phyloP scores from a whole-genome alignment of 192 early-diverging fungal species.

The Entophlyctis luteolus region DNA sequence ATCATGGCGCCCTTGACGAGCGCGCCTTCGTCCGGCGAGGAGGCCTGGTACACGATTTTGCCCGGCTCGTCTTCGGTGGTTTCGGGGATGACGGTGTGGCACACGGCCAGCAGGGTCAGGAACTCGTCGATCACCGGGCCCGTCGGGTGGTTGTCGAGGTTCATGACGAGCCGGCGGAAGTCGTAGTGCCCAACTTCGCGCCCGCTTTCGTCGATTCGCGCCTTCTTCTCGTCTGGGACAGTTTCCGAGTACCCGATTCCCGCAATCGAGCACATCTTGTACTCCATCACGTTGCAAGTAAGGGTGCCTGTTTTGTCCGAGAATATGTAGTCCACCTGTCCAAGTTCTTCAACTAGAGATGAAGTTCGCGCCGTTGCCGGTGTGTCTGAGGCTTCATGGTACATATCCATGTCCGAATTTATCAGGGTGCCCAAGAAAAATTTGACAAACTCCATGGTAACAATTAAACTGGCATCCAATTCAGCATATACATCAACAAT shows the following conservation, averaged over 20 bases:
- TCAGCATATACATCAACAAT: background rate
- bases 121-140: slow-evolving; percentile 80
- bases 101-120: slow-evolving; percentile 81
- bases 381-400: slow-evolving; percentile 88
- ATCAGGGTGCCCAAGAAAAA: slow-evolving; percentile 84
- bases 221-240: slow-evolving; percentile 85
- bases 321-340: slow-evolving; percentile 95
- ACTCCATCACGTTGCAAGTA: slow-evolving; percentile 61
- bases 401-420: slow-evolving; percentile 92
- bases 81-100: slow-evolving; percentile 98
- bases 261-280: slow-evolving; percentile 74
- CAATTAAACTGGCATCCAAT: slow-evolving; percentile 68
- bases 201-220: slow-evolving; percentile 59
- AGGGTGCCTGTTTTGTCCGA: slow-evolving; percentile 84
- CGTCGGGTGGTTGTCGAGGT: slow-evolving; percentile 51
- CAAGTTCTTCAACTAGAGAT: slow-evolving; percentile 92
- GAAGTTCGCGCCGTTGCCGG: slow-evolving; percentile 88
- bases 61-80: slow-evolving; percentile 55
- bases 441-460: slow-evolving; percentile 98
- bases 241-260: slow-evolving; percentile 86
- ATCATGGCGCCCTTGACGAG: slow-evolving; percentile 68
- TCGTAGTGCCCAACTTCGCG: slow-evolving; percentile 57
- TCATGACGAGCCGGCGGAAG: slow-evolving; percentile 37
- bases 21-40: slow-evolving; percentile 95
- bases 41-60: slow-evolving; percentile 87